phyloP scores from a whole-genome alignment of 148 eudicot genomes.

The Chenopodium berlandieri region DNA sequence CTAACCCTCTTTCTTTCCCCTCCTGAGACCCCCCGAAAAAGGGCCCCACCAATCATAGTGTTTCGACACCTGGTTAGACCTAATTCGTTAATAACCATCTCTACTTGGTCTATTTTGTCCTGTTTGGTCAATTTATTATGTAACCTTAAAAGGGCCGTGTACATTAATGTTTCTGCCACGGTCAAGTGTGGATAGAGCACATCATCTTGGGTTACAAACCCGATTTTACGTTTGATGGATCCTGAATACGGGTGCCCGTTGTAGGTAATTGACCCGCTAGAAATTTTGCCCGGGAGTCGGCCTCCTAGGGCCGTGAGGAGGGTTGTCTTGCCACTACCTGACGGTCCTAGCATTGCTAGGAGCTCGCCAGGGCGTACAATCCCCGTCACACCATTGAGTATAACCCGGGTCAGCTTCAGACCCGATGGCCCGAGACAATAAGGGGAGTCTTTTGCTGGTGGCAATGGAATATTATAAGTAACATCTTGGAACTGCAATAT shows the following conservation, averaged over 20 bases:
- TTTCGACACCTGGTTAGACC: slow-evolving; percentile 58
- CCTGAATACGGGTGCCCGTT: slow-evolving; percentile 61
- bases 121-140: slow-evolving; percentile 42
- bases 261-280: slow-evolving; percentile 64
- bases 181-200: slow-evolving; percentile 77
- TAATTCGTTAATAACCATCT: slow-evolving; percentile 44
- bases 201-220: slow-evolving; percentile 83
- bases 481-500: slow-evolving; percentile 73
- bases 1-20: slow-evolving; percentile 87
- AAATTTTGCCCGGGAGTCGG: slow-evolving; percentile 43
- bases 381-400: slow-evolving; percentile 67
- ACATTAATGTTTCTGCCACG: slow-evolving; percentile 66
- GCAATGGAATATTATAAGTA: slow-evolving; percentile 48
- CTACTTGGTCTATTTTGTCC: slow-evolving; percentile 62
- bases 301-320: slow-evolving; percentile 69
- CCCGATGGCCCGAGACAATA: slow-evolving; percentile 11
- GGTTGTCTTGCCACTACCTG: slow-evolving; percentile 91
- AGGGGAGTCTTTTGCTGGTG: slow-evolving; percentile 11
- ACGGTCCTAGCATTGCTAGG: slow-evolving; percentile 85
- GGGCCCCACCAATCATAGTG: slow-evolving; percentile 62
- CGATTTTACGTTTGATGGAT: slow-evolving; percentile 55
- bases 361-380: slow-evolving; percentile 69
- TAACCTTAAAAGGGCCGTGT: slow-evolving; percentile 61
- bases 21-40: slow-evolving; percentile 67
- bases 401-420: slow-evolving; percentile 38